These are phyloP conservation scores for Trichomonas gallinae DNA, from an alignment of 208 protist species.

Conservation along the genomic window DNA sequence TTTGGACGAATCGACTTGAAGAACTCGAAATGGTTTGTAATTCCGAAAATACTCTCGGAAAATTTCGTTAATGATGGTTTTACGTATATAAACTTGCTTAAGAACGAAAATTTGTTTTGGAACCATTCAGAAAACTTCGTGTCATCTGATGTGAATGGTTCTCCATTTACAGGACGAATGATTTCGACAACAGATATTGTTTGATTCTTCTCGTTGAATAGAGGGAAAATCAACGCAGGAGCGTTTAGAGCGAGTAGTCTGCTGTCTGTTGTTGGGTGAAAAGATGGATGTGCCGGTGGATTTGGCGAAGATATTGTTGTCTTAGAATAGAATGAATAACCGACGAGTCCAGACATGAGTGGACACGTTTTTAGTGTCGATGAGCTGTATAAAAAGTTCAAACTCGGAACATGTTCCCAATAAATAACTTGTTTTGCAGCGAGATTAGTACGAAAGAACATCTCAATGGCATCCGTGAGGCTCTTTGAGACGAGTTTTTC, in stretches of 20 bases:
- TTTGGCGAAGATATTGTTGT: not conserved
- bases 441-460: not conserved
- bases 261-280: not conserved
- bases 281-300: not conserved
- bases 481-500: not conserved
- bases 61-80: not conserved
- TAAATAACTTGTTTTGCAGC: not conserved
- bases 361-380: not conserved
- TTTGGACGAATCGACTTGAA: not conserved
- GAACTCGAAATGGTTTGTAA: not conserved
- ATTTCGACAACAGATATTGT: not conserved
- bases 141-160: not conserved
- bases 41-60: not conserved
- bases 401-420: not conserved
- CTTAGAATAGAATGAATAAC: not conserved
- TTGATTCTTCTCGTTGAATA: not conserved
- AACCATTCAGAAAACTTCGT: not conserved
- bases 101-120: not conserved
- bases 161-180: not conserved
- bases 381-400: not conserved
- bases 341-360: not conserved
- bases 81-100: not conserved
- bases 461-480: not conserved
- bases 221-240: not conserved
- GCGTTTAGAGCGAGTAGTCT: not conserved